Percentiles rank a stretch among this genome's conserved stretches.
Conservation (phyloP, 495 filamentous ascomycete genomes). For the Hypoxylon crocopeplum region DNA sequence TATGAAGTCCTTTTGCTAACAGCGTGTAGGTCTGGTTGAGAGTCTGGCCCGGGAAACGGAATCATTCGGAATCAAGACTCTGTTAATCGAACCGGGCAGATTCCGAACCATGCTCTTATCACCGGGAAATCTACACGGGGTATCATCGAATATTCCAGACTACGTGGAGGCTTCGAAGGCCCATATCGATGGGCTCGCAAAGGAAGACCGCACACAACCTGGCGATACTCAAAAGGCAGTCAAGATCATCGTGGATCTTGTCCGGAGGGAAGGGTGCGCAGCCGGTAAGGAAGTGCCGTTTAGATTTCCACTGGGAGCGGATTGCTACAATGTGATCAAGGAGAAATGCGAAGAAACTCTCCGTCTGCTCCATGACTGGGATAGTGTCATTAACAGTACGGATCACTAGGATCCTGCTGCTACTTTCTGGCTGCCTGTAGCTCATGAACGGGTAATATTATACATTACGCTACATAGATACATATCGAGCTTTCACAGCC, state of each 20-base stretch:
- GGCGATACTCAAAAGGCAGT: constrained; percentile 59
- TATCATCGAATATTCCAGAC: constrained; percentile 33
- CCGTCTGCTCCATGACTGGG: constrained; percentile 50
- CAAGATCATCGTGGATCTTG: constrained; percentile 55
- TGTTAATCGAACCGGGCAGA: constrained; percentile 55
- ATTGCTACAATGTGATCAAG: constrained; percentile 47
- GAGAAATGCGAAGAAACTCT: constrained; percentile 43
- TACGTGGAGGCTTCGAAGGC: constrained; percentile 32
- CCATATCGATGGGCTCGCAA: constrained; percentile 22
- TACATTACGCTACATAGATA: too few relatives aligned
- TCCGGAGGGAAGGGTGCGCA: constrained; percentile 49
- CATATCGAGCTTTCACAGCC: constrained; percentile 42
- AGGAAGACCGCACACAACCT: constrained; percentile 41
- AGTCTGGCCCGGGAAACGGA: constrained; percentile 54
- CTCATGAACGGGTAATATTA: too few relatives aligned
- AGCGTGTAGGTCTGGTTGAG: constrained; percentile 49
- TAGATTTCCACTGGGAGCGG: constrained; percentile 55
- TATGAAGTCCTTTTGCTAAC: background rate
- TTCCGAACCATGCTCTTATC: constrained; percentile 55
- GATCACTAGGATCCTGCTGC: too few relatives aligned
- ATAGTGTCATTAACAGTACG: constrained; percentile 45
- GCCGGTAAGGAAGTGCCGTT: constrained; percentile 48
- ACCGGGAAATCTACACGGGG: constrained; percentile 30
- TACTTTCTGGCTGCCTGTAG: too few relatives aligned
- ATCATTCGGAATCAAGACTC: constrained; percentile 51